Evolutionary conservation across 768 basidiomycete species (phyloP).

Genomic region (Amanita rubescens): DNA sequence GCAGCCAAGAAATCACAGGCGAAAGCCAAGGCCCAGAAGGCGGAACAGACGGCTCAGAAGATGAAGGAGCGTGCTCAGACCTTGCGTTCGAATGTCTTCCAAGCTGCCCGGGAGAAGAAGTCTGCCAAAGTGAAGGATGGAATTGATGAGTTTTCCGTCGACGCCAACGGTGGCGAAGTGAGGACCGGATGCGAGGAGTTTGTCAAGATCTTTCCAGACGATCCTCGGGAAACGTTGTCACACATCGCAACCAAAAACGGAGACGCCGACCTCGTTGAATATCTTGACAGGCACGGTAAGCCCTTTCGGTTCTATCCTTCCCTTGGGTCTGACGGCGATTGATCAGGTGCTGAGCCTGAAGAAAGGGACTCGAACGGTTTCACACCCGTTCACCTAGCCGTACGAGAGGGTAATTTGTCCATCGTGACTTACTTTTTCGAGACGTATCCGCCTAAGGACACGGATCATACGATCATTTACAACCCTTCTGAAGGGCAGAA

Average conservation of each 20-base stretch:
- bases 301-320: slow-evolving; percentile 18
- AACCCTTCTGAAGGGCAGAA: slow-evolving; percentile 30
- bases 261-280: slow-evolving; percentile 51
- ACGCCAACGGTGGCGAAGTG: slow-evolving; percentile 66
- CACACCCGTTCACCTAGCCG: slow-evolving; percentile 62
- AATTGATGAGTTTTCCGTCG: slow-evolving; percentile 63
- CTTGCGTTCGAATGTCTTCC: slow-evolving; percentile 55
- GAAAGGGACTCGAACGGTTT: slow-evolving; percentile 52
- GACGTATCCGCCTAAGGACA: slow-evolving; percentile 45
- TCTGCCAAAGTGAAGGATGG: slow-evolving; percentile 49
- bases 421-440: slow-evolving; percentile 59
- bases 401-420: slow-evolving; percentile 42
- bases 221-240: slow-evolving; percentile 59
- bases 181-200: slow-evolving; percentile 48
- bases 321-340: slow-evolving; percentile 10
- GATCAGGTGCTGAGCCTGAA: slow-evolving; percentile 62
- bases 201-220: slow-evolving; percentile 36
- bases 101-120: slow-evolving; percentile 53
- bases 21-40: slow-evolving; percentile 38
- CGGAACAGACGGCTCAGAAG: slow-evolving; percentile 39
- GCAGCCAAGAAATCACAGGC: slow-evolving; percentile 51
- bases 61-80: slow-evolving; percentile 45
- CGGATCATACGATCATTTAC: slow-evolving; percentile 47
- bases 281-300: slow-evolving; percentile 70
- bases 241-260: slow-evolving; percentile 58